Evolutionary conservation across 1,139 yeast genomes (phyloP), one percentile per base, ranked within the genome.

Genomic region (Kazachstania sp.): DNA sequence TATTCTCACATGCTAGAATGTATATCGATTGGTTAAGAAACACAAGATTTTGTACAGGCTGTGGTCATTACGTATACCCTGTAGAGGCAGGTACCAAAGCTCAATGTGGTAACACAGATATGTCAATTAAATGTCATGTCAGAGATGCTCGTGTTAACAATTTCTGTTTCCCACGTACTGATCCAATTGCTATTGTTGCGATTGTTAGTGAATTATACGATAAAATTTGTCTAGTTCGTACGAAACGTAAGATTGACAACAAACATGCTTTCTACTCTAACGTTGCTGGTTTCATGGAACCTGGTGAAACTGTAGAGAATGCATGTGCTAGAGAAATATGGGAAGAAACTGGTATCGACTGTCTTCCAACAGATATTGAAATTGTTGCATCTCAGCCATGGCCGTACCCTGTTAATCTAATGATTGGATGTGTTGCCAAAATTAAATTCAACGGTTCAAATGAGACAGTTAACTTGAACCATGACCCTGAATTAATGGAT

Each of bases 241-340:
- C 79, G 51, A 80, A 74, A 56, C 70, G 94, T 49, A 71, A 71
- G 55, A 73, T 77, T 3, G 57, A 54, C 15, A 70, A 67, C 13
- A 29, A 26, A 34, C 68, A 76, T 50, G 70, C 71, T 43, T 77
- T 85, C 78, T 90, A 83, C 67, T 76, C 94, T 13, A 84, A 95
- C 59, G 78, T 95, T 45, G 95, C 97, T 2, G 98, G 98, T 4
- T 90, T 90, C 64, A 80, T 90, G 78, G 98, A 90, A 66, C 96
- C 97, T 0, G 85, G 90, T 23, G 98, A 90, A 67, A 80, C 95
- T 0, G 80, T 90, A 28, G 97, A 90, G 65, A 83, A 81, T 41
- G 94, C 96, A 13, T 86, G 94, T 32, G 73, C 82, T 44, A 71
- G 98, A 52, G 98, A 90, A 64, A 83, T 86, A 36, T 88, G 95